A percentile compares a stretch with the other conserved stretches of the same genome.
These are phyloP conservation scores for Filobasidium floriforme DNA, from an alignment of 768 basidiomycete species.

Conservation along the genomic window DNA sequence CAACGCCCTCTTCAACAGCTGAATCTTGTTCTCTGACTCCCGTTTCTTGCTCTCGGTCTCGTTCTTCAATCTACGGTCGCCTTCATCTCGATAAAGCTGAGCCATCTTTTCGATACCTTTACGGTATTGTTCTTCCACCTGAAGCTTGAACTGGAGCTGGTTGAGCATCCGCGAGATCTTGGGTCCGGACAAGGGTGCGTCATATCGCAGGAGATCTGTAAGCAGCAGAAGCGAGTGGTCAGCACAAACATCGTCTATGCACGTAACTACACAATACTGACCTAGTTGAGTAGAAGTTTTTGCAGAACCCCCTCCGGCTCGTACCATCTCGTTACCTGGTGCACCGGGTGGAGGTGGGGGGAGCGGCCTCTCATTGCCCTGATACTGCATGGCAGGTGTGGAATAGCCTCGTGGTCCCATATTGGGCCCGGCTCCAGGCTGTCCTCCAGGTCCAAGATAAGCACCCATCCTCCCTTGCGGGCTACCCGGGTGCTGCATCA, in stretches of 20 bases:
- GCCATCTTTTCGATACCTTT: constrained; percentile 99
- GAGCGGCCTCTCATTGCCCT: constrained; percentile 15
- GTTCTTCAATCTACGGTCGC: constrained; percentile 87
- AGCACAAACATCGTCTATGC: not conserved
- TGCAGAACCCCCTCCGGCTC: constrained; percentile 9
- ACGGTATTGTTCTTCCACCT: constrained; percentile 97
- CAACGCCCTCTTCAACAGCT: constrained; percentile 79
- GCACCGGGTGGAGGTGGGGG: constrained; percentile 25
- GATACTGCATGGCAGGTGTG: constrained; percentile 10
- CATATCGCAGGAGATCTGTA: constrained; percentile 86
- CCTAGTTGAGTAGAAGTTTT: constrained; percentile 44
- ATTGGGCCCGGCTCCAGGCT: not conserved
- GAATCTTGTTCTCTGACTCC: constrained; percentile 94
- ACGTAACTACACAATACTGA: constrained; percentile 18
- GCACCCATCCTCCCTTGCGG: constrained; percentile 2
- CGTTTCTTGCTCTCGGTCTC: constrained; percentile 90
- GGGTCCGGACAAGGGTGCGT: constrained; percentile 88
- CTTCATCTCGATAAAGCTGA: constrained; percentile 88
- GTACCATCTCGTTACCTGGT: constrained; percentile 16
- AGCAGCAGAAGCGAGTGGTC: not conserved
- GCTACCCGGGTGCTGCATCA: not conserved
- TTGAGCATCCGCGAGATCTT: constrained; percentile 98
- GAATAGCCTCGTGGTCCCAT: constrained; percentile 14
- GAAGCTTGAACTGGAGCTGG: constrained; percentile 97
- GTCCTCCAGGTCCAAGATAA: not conserved